phyloP scores from a whole-genome alignment of 179 eudicot genomes.

The Beta macrorhiza region DNA sequence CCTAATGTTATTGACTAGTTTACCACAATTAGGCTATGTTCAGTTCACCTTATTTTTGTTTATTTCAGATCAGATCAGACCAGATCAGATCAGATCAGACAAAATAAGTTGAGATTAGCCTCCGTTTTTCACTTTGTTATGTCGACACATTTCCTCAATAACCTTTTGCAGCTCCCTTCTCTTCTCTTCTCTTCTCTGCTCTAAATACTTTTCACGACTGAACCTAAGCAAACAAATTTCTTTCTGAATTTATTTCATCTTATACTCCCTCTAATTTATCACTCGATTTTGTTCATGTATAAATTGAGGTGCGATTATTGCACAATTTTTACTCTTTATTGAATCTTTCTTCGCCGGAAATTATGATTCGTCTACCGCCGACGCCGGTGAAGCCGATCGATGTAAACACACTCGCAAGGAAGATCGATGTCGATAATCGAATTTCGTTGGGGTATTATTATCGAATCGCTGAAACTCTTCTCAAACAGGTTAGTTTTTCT shows the following conservation, averaged over 20 bases:
- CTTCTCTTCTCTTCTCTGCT: neutral
- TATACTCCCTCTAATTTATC: neutral
- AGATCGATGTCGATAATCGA: conserved; percentile 78
- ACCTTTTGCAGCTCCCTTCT: neutral
- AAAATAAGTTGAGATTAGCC: too few relatives aligned
- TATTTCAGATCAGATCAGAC: too few relatives aligned
- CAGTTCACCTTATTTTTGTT: too few relatives aligned
- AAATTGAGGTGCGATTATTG: neutral
- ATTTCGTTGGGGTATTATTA: conserved; percentile 78
- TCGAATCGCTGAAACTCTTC: conserved; percentile 91
- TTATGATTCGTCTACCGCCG: conserved; percentile 41
- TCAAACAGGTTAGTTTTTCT: conserved; percentile 58
- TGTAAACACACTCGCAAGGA: conserved; percentile 49
- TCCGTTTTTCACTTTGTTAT: neutral
- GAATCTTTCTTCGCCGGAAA: conserved; percentile 16
- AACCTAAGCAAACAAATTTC: neutral
- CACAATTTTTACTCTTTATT: neutral
- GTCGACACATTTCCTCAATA: neutral
- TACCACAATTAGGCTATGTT: too few relatives aligned
- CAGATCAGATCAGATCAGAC: too few relatives aligned
- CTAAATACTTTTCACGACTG: neutral
- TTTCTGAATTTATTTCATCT: neutral
- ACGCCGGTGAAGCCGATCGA: conserved; percentile 50
- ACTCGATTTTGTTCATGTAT: neutral
- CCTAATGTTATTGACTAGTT: too few relatives aligned